Evolutionary conservation across 805 yeast species (phyloP), one percentile per base, ranked within the genome.

Genomic region (Starmerella potacharoeniae): DNA sequence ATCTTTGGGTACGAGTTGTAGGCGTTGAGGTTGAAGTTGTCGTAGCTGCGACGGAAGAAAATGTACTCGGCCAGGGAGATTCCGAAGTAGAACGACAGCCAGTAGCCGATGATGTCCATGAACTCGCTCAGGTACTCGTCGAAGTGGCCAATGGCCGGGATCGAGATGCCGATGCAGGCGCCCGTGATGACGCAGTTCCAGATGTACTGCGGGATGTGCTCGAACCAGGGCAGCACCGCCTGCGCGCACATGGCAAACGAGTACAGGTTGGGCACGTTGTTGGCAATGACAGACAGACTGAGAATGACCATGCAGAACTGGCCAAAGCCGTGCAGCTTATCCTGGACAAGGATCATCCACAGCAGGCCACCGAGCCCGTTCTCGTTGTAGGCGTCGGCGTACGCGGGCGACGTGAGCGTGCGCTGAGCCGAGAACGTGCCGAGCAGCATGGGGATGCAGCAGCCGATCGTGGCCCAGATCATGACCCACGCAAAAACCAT

Each of bases 211-310:
- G 96, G 97, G 56, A 90, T 74, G 65, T 75, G 78, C 44, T 81
- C 75, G 66, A 89, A 78, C 60, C 79, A 80, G 55, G 84, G 79
- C 85, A 91, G 85, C 64, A 85, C 73, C 45, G 93, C 81, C 73
- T 90, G 97, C 39, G 89, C 88, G 61, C 89, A 82, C 66, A 90
- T 76, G 41, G 88, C 89, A 64, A 88, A 79, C 31, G 97, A 86
- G 75, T 90, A 90, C 85, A 88, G 82, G 75, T 88, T 89, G 70
- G 96, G 96, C 69, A 89, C 81, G 74, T 88, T 89, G 76, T 87
- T 88, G 61, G 96, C 83, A 55, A 90, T 84, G 35, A 95, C 87
- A 36, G 96, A 86, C 61, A 90, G 72, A 16, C 95, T 87, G 60
- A 90, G 74, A 17, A 90, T 35, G 36, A 90, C 96, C 71, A 90